Percentiles rank a stretch among this genome's conserved stretches.
Conservation (phyloP, 1,284 basidiomycete genomes). For the Rhodotorula glutinis region DNA sequence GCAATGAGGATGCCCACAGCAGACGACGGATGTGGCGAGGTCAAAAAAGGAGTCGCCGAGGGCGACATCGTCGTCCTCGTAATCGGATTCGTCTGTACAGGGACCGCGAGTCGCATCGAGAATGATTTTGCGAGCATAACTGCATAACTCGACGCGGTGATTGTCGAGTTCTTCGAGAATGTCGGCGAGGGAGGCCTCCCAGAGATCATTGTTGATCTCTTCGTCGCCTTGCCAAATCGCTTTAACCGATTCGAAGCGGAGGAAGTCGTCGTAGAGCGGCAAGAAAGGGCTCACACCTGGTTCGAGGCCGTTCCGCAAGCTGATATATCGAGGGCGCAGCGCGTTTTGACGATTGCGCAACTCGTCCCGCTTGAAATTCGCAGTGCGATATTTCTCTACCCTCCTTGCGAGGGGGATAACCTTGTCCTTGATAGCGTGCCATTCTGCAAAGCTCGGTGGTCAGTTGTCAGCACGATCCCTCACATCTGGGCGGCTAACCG, state of each 20-base stretch:
- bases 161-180: slow-evolving; percentile 11
- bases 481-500: too few species aligned
- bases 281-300: neutral
- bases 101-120: slow-evolving; percentile 1
- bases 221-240: neutral
- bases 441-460: too few species aligned
- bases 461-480: too few species aligned
- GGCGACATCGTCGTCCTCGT: neutral
- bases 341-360: neutral
- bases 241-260: neutral
- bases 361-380: too few species aligned
- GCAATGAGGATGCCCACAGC: slow-evolving; percentile 5
- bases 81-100: neutral
- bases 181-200: neutral
- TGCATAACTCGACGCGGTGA: neutral
- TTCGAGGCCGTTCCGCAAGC: neutral
- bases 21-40: slow-evolving; percentile 4
- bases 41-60: slow-evolving; percentile 5
- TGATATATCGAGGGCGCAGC: slow-evolving; percentile 2
- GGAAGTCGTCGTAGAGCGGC: slow-evolving; percentile 17
- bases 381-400: too few species aligned
- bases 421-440: neutral
- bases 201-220: neutral
- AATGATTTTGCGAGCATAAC: slow-evolving; percentile 2
- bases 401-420: too few species aligned